Conservation (phyloP, 1,139 yeast genomes). For the Scheffersomyces titani region DNA sequence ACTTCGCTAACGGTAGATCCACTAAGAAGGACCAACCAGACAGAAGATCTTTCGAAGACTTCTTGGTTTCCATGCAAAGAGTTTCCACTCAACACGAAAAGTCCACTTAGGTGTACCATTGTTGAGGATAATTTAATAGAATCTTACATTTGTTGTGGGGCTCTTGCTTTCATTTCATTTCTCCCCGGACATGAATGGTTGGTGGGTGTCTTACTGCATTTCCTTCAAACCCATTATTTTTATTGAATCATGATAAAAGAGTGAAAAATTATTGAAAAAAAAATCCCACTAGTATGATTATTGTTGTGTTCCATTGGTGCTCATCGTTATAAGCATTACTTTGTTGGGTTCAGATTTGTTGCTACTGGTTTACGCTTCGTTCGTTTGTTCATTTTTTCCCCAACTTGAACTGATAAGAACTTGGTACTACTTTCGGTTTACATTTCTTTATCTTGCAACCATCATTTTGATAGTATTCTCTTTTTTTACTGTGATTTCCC, state of each 20-base stretch:
- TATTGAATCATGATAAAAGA: not conserved
- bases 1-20: conserved; percentile 90
- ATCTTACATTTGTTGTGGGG: conserved; percentile 1
- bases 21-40: conserved; percentile 59
- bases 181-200: conserved; percentile 1
- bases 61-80: conserved; percentile 96
- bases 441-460: conserved; percentile 8
- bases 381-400: conserved; percentile 10
- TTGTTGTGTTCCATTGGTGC: not conserved
- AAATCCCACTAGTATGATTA: not conserved
- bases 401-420: not conserved
- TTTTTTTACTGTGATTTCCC: conserved; percentile 10
- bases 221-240: not conserved
- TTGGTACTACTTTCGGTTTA: conserved; percentile 6
- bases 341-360: not conserved
- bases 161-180: not conserved
- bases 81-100: conserved; percentile 97
- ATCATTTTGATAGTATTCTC: conserved; percentile 17
- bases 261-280: not conserved
- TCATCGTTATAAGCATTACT: not conserved
- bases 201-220: conserved; percentile 3
- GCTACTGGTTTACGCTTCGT: not conserved
- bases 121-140: conserved; percentile 1
- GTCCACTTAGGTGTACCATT: conserved; percentile 38
- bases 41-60: conserved; percentile 87